Evolutionary conservation across 208 protist species (phyloP), one percentile per base, ranked within the genome.

Genomic region (Kentomonas sorsogonicus): DNA sequence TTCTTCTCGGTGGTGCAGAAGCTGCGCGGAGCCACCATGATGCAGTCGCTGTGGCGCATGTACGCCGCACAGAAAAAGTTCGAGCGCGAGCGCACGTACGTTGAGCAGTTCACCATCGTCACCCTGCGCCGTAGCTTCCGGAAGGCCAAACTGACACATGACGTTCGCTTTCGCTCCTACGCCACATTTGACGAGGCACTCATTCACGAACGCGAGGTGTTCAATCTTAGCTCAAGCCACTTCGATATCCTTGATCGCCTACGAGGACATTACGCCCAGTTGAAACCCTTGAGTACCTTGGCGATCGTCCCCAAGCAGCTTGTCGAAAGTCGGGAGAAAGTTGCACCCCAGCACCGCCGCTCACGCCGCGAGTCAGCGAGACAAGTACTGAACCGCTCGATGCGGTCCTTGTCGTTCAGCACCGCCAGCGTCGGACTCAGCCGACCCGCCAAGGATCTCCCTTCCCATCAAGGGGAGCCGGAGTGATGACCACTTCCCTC

Each of bases 31-130:
- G 85, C 85, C 3, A 87, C 81, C 31, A 61, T 89, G 31, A 57
- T 92, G 71, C 85, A 92, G 65, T 92, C 80, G 0, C 71, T 92
- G 6, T 92, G 85, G 85, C 63, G 85, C 34, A 92, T 89, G 85
- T 85, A 87, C 65, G 30, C 57, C 0, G 51, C 66, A 22, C 59
- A 83, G 53, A 80, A 82, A 47, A 33, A 38, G 5, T 88, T 91
- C 47, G 72, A 91, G 15, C 9, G 26, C 5, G 56, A 26, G 4
- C 52, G 65, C 22, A 64, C 57, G 9, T 56, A 52, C 36, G 57
- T 63, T 25, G 66, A 79, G 34, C 70, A 72, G 2, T 56, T 66
- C 43, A 54, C 53, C 18, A 68, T 85, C 22, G 67, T 65, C 0
- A 56, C 57, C 43, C 66, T 91, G 7, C 66, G 79, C 5, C 72